Base-by-base conservation (phyloP, 768 basidiomycete species). In the Russula foetens region DNA sequence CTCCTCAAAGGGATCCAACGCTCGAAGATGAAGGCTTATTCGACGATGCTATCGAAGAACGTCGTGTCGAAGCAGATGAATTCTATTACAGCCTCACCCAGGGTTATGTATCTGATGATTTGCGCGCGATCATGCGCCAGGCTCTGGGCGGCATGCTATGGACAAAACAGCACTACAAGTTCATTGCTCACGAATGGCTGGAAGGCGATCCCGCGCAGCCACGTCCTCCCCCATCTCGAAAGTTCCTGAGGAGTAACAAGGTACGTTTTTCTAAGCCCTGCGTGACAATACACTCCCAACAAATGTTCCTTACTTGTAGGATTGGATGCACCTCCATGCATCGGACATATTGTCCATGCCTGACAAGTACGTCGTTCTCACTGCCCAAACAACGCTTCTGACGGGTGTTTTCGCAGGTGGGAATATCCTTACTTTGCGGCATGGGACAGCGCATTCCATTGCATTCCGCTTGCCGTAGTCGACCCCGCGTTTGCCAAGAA, bases 381-480 rank as follows among this genome's bases (percentile, higher is more conserved):
- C 53, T 7, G 50, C 38, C 5, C 29, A 6, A 7, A 26, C 12
- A 31, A 53, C 26, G 19, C 53, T 49, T 46, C 23, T 31, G 43
- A 41, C 41, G 55, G 53, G 53, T 49, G 66, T 52, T 62, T 56
- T 62, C 48, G 5, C 54, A 90, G 87, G 72, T 91, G 97, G 97
- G 97, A 99, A 74, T 98, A 98, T 71, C 97, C 97, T 0, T 98
- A 97, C 80, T 98, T 99, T 69, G 95, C 96, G 0, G 95, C 95
- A 52, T 96, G 92, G 92, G 92, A 96, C 71, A 93, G 89, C 0
- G 97, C 97, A n/a, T 99, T 99, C 79, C 97, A 99, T 70, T 98
- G 96, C 69, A 93, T 99, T 65, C 97, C 97, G 0, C 82, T 99
- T 15, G 97, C 97, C 12, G 84, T 98, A 64, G 90, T 99, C 31